Conservation (phyloP, 495 filamentous ascomycete genomes). For the Penicillium canariense region DNA sequence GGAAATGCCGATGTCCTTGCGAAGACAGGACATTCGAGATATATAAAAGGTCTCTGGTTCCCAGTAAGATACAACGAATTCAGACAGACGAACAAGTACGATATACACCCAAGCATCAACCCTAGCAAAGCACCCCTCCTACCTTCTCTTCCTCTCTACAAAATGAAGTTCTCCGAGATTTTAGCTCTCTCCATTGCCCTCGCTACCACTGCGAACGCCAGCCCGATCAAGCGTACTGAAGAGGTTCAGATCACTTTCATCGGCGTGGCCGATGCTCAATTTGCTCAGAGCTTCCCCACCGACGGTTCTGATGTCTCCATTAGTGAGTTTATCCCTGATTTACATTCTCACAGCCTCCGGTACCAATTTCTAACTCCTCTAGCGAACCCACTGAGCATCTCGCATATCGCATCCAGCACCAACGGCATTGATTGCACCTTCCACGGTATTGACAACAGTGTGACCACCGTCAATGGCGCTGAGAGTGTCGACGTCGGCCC, state of each 20-base stretch:
- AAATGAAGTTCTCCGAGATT: conserved; percentile 5
- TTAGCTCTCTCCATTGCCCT: conserved; percentile 12
- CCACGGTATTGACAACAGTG: conserved; percentile 24
- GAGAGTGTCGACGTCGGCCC: conserved; percentile 29
- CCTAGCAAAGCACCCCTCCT: background rate
- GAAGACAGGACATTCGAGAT: background rate
- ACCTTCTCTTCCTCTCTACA: conserved; percentile 4
- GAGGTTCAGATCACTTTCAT: conserved; percentile 25
- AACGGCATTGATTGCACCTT: conserved; percentile 18
- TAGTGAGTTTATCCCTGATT: conserved; percentile 12
- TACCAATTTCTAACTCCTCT: background rate
- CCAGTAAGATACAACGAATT: background rate
- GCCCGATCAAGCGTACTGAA: conserved; percentile 7
- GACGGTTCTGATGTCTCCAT: conserved; percentile 22
- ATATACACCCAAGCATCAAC: background rate
- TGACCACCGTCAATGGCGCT: conserved; percentile 21
- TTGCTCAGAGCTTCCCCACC: conserved; percentile 25
- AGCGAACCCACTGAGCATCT: conserved; percentile 29
- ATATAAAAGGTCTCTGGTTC: background rate
- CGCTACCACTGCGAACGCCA: conserved; percentile 10
- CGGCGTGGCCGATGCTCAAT: conserved; percentile 26
- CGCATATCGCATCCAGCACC: conserved; percentile 23
- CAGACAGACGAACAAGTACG: background rate
- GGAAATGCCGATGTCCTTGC: background rate
- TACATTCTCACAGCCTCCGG: background rate